These are phyloP conservation scores for Ophiostoma novo-ulmi DNA, from an alignment of 2,329 filamentous ascomycete genomes.

Conservation along the genomic window DNA sequence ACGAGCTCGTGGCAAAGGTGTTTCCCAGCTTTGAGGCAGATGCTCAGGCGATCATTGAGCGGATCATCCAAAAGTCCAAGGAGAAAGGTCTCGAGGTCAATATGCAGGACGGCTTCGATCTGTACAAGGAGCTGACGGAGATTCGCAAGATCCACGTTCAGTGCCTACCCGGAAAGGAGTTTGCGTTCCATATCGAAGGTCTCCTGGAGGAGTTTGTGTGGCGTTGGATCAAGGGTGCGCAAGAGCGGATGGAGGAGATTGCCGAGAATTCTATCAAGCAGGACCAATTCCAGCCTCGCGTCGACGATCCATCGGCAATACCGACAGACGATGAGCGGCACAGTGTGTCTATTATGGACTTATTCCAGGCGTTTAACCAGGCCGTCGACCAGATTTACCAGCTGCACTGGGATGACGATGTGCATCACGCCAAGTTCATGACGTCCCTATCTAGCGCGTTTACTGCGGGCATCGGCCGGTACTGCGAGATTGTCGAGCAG, in stretches of 20 bases:
- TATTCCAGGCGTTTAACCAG: conserved; percentile 91
- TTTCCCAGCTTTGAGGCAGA: conserved; percentile 90
- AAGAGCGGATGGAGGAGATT: conserved; percentile 72
- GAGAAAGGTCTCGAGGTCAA: conserved; percentile 69
- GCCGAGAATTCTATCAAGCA: conserved; percentile 88
- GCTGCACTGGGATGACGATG: conserved; percentile 86
- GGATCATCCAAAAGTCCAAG: conserved; percentile 70
- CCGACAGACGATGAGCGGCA: conserved; percentile 78
- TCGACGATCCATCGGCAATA: conserved; percentile 45
- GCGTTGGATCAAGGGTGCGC: conserved; percentile 84
- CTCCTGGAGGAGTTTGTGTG: conserved; percentile 88
- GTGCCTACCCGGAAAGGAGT: conserved; percentile 66
- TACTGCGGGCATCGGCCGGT: conserved; percentile 73
- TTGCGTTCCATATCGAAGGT: conserved; percentile 82
- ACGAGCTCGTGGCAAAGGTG: conserved; percentile 73
- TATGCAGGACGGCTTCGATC: conserved; percentile 86
- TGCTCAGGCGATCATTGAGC: conserved; percentile 74
- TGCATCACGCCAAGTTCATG: conserved; percentile 96
- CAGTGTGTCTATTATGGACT: conserved; percentile 87
- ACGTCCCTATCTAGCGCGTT: conserved; percentile 83
- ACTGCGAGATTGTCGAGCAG: conserved; percentile 86
- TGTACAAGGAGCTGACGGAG: conserved; percentile 83
- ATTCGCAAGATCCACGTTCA: conserved; percentile 76
- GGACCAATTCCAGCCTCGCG: conserved; percentile 73
- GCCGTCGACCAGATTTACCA: conserved; percentile 80